Conservation (phyloP, 495 filamentous ascomycete genomes). For the Jackrogersella multiformis region DNA sequence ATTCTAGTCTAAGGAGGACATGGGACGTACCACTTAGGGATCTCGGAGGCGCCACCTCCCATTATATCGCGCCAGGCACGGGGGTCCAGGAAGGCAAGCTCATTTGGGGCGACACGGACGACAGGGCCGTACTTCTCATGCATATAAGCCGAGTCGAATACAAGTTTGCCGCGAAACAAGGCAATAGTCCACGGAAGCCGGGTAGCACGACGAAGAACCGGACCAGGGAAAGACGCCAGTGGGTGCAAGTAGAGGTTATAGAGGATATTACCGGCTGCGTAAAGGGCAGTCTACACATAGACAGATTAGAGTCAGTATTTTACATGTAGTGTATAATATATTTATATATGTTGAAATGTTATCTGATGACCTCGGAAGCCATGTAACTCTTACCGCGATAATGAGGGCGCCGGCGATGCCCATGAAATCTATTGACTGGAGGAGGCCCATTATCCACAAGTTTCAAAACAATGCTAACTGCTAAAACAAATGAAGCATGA, state of each 20-base stretch:
- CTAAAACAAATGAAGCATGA: no score
- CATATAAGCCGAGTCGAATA: constrained; percentile 53
- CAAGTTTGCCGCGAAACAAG: constrained; percentile 44
- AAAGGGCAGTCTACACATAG: constrained; percentile 3
- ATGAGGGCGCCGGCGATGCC: constrained; percentile 5
- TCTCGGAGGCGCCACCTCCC: no score
- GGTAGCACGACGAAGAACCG: constrained; percentile 51
- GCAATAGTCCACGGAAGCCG: constrained; percentile 45
- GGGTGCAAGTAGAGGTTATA: constrained; percentile 63
- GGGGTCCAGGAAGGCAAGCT: no score
- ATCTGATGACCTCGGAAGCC: neutral
- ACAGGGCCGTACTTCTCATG: no score
- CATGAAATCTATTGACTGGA: constrained; percentile 4
- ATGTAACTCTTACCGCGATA: constrained; percentile 6
- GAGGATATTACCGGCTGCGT: constrained; percentile 27
- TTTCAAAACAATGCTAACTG: neutral
- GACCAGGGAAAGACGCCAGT: constrained; percentile 57
- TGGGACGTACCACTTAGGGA: no score
- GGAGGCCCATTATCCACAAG: constrained; percentile 1
- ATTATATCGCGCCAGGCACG: no score
- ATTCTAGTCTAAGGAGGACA: no score
- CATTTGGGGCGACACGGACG: no score
- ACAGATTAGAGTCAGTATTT: neutral
- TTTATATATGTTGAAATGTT: neutral
- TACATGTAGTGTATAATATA: neutral